Conservation (phyloP, 140 eudicot species). For the Cichorium intybus region DNA sequence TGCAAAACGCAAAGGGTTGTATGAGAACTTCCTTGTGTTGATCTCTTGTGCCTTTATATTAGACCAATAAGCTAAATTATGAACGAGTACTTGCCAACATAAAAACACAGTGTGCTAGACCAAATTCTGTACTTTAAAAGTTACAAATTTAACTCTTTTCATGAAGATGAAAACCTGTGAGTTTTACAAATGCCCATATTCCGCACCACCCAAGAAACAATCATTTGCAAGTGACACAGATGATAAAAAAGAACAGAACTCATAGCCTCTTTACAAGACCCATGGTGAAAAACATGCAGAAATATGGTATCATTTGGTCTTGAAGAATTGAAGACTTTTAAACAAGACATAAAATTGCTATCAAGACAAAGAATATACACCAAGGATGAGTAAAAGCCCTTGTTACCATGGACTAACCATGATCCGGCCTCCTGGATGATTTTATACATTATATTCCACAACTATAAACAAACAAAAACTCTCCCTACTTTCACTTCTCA, state of each 20-base stretch:
- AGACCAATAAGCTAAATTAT: too few species aligned
- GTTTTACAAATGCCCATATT: too few species aligned
- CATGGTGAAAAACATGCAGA: not conserved
- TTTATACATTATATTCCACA: constrained; percentile 42
- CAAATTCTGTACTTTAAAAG: too few species aligned
- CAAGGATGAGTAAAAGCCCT: constrained; percentile 28
- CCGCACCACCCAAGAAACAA: too few species aligned
- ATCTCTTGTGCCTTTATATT: too few species aligned
- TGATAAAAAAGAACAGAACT: not conserved
- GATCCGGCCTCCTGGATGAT: constrained; percentile 28
- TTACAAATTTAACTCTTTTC: too few species aligned
- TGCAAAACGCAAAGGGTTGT: too few species aligned
- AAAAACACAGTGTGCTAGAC: too few species aligned
- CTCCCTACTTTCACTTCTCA: constrained; percentile 20
- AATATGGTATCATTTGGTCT: not conserved
- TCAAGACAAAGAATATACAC: constrained; percentile 27
- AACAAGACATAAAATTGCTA: constrained; percentile 12
- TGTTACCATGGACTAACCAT: constrained; percentile 1
- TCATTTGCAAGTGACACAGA: constrained; percentile 8
- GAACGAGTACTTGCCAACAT: too few species aligned
- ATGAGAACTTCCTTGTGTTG: too few species aligned
- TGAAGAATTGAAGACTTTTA: not conserved
- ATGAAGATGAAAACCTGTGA: too few species aligned
- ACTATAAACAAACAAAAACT: constrained; percentile 14
- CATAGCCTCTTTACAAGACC: not conserved